phyloP scores from a whole-genome alignment of 306 rosid genomes.

The Cicer cuneatum region DNA sequence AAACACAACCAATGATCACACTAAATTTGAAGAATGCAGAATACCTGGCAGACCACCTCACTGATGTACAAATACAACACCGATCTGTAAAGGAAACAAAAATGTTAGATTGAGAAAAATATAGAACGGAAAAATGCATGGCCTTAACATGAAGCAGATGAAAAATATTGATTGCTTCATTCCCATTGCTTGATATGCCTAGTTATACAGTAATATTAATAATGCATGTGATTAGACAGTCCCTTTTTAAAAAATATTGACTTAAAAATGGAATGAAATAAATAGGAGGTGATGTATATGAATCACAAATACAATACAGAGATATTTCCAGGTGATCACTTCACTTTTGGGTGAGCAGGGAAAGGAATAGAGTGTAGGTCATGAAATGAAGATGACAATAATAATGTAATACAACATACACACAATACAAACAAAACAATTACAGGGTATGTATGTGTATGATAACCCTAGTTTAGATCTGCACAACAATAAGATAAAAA shows the following conservation, averaged over 20 bases:
- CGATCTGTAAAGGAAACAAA: constrained; percentile 60
- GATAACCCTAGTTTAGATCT: background rate
- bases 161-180: constrained; percentile 19
- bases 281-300: constrained; percentile 18
- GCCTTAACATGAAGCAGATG: constrained; percentile 28
- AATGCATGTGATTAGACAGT: background rate
- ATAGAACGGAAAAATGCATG: background rate
- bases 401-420: background rate
- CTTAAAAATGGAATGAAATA: constrained; percentile 20
- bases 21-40: constrained; percentile 33
- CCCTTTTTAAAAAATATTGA: constrained; percentile 31
- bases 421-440: background rate
- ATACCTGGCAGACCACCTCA: constrained; percentile 83
- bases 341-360: constrained; percentile 8
- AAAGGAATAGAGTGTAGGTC: background rate
- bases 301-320: constrained; percentile 1
- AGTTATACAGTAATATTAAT: constrained; percentile 3
- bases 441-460: background rate
- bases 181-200: constrained; percentile 17
- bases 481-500: background rate
- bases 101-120: constrained; percentile 36
- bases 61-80: constrained; percentile 75
- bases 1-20: constrained; percentile 3
- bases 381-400: background rate
- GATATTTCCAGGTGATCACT: background rate